Evolutionary conservation across 2,329 filamentous ascomycete genomes (phyloP).

Genomic region (Decorospora gaudefroyi): DNA sequence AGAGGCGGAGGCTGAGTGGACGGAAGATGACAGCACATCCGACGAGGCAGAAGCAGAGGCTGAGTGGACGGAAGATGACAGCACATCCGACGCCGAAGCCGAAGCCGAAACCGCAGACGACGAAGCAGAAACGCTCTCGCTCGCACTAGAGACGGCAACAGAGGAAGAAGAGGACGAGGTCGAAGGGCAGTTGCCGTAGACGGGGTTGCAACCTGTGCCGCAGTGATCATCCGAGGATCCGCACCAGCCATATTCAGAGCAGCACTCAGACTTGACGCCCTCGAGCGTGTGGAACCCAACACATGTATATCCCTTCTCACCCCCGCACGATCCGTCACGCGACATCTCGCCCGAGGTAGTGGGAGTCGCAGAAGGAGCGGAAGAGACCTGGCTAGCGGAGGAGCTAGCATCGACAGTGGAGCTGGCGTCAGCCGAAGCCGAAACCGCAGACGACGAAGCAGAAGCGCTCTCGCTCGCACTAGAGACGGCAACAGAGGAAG

Average conservation of each 20-base stretch:
- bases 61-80: not conserved
- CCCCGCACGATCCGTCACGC: conserved; percentile 30
- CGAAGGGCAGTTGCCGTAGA: conserved; percentile 31
- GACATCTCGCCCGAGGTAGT: conserved; percentile 19
- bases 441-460: not conserved
- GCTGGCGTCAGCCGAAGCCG: too few relatives aligned
- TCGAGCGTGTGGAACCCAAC: conserved; percentile 23
- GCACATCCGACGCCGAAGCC: not conserved
- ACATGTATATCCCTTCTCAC: conserved; percentile 30
- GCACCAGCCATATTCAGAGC: conserved; percentile 51
- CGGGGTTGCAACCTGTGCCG: conserved; percentile 35
- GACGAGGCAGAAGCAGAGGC: not conserved
- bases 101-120: not conserved
- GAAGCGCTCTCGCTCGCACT: conserved; percentile 1
- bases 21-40: not conserved
- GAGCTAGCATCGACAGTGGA: conserved; percentile 5
- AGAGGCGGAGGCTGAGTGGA: not conserved
- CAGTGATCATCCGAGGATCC: conserved; percentile 37
- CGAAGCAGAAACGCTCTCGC: conserved; percentile 12
- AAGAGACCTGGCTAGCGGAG: conserved; percentile 7
- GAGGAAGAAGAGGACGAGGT: conserved; percentile 3
- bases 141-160: conserved; percentile 5
- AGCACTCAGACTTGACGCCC: conserved; percentile 49
- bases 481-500: too few relatives aligned
- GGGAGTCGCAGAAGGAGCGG: conserved; percentile 14